Evolutionary conservation across 1,139 yeast genomes (phyloP), one percentile per base, ranked within the genome.

Genomic region (Yamadazyma dushanensis): DNA sequence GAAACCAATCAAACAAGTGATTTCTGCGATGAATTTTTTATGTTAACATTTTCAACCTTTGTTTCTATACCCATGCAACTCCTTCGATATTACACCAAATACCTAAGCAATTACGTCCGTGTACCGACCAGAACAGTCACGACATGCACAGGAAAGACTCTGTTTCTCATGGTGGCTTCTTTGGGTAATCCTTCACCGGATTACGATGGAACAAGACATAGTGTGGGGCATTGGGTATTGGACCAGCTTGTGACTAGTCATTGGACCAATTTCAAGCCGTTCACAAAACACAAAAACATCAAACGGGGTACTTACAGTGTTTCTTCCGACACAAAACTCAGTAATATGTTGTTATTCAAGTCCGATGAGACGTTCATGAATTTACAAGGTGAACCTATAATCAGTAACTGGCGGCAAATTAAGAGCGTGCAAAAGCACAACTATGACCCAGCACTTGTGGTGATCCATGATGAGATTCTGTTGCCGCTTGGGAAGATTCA

Each of bases 161-260:
- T 66, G 6, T 53, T 56, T 31, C 34, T 73, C 5, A 51, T 73
- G 44, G 50, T 80, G 8, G 77, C 81, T 5, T 84, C 92, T 0
- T 64, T 88, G 3, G 96, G 96, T 0, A 88, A 88, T 51, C 96
- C 96, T 0, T 88, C 81, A 36, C 71, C 78, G 0, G 59, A 66
- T 32, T 85, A 76, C 49, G 57, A 59, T 11, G 67, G 67, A 5
- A 84, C 95, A 0, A 66, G 95, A 31, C 96, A 88, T 53, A 86
- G 81, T 44, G 86, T 82, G 0, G 96, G 96, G 2, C 87, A 83
- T 49, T 56, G 66, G 36, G 65, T 80, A 19, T 50, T 77, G 37
- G 66, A 70, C 32, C 53, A 47, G 46, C 43, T 73, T 10, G 53
- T 56, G 3, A 45, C 49, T 3, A 43, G 48, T 8, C 49, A 51